phyloP scores from a whole-genome alignment of 768 basidiomycete genomes.

The Rossbeevera mucosa region DNA sequence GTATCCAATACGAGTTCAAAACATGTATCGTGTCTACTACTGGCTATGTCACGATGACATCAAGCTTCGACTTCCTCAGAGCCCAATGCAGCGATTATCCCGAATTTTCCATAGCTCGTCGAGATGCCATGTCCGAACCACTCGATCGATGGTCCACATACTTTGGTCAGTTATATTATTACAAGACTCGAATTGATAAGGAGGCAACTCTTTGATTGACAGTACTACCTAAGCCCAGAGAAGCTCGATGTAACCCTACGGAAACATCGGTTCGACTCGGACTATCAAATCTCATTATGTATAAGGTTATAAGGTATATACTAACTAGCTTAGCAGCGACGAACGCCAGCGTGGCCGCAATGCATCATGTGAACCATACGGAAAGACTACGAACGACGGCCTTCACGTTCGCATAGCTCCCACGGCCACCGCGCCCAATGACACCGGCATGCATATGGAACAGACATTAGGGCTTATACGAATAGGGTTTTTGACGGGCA shows the following conservation, averaged over 20 bases:
- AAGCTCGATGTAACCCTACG: background rate
- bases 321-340: conserved; percentile 9
- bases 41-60: background rate
- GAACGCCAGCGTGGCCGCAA: conserved; percentile 23
- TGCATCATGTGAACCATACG: conserved; percentile 2
- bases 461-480: conserved; percentile 56
- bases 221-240: background rate
- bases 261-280: background rate
- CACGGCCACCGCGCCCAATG: conserved; percentile 12
- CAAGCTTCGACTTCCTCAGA: background rate
- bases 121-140: background rate
- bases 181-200: no score
- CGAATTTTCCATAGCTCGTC: background rate
- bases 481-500: conserved; percentile 67
- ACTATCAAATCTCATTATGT: conserved; percentile 16
- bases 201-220: background rate
- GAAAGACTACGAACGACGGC: background rate
- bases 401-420: conserved; percentile 20
- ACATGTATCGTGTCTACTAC: background rate
- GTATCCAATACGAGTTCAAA: background rate
- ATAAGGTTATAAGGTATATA: conserved; percentile 21
- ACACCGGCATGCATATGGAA: conserved; percentile 26
- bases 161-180: conserved; percentile 1
- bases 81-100: background rate
- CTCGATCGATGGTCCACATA: background rate